These are phyloP conservation scores for Venturia aucupariae DNA, from an alignment of 2,329 filamentous ascomycete genomes.

Conservation along the genomic window DNA sequence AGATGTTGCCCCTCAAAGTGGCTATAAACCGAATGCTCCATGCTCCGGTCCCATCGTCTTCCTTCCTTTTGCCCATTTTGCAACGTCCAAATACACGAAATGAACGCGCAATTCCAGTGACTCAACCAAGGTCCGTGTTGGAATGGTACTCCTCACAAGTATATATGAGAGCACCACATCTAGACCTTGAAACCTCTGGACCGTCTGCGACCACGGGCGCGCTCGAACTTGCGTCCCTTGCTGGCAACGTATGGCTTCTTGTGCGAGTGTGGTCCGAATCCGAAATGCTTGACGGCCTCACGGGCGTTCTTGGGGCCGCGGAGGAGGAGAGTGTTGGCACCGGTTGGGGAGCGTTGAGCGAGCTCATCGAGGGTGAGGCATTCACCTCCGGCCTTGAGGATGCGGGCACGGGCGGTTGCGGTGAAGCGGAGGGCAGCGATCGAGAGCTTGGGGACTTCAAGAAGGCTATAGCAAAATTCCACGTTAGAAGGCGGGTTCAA, in stretches of 20 bases:
- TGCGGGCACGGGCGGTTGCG: slow-evolving; percentile 86
- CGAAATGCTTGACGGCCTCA: slow-evolving; percentile 99
- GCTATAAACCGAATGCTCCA: neutral
- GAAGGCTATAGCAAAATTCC: slow-evolving; percentile 36
- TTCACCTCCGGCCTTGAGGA: slow-evolving; percentile 88
- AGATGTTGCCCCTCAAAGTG: neutral
- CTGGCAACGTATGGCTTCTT: slow-evolving; percentile 98
- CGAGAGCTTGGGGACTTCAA: slow-evolving; percentile 83
- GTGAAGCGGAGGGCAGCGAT: slow-evolving; percentile 96
- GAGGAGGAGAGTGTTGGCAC: slow-evolving; percentile 92
- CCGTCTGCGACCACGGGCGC: slow-evolving; percentile 95
- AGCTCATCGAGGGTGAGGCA: slow-evolving; percentile 94
- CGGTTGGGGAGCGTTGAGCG: slow-evolving; percentile 80
- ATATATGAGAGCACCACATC: slow-evolving; percentile 28
- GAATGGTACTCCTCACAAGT: neutral
- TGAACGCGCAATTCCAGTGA: neutral
- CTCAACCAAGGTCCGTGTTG: neutral
- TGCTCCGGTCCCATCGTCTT: neutral
- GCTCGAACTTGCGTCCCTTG: slow-evolving; percentile 99
- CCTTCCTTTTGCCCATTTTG: neutral
- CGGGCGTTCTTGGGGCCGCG: slow-evolving; percentile 97
- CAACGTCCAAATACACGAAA: neutral
- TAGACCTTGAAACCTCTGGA: slow-evolving; percentile 99
- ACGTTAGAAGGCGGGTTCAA: neutral
- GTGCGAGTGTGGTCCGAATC: slow-evolving; percentile 94